phyloP scores from a whole-genome alignment of 176 grass and related monocot species.

The Oryza australiensis region DNA sequence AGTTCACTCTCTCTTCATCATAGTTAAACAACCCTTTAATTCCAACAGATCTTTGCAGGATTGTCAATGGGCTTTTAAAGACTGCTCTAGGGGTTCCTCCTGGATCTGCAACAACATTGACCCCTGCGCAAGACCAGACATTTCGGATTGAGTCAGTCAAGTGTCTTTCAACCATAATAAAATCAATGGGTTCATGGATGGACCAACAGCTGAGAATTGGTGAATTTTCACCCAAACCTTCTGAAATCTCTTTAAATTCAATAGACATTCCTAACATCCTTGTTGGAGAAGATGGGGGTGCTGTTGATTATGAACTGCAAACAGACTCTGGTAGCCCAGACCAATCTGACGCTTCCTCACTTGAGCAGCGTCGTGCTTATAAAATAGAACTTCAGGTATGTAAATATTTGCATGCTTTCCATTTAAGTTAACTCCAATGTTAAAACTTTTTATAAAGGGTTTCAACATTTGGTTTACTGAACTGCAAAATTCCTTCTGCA shows the following conservation, averaged over 20 bases:
- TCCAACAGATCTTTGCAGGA: constrained; percentile 72
- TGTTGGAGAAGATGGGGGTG: constrained; percentile 81
- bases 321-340: constrained; percentile 60
- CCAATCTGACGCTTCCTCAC: constrained; percentile 65
- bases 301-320: constrained; percentile 71
- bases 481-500: constrained; percentile 51
- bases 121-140: constrained; percentile 80
- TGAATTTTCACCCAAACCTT: constrained; percentile 78
- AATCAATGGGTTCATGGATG: constrained; percentile 93
- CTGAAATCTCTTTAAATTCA: constrained; percentile 64
- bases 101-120: constrained; percentile 78
- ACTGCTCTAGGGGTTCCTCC: constrained; percentile 91
- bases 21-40: constrained; percentile 57
- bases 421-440: constrained; percentile 14
- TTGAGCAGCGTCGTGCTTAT: constrained; percentile 85
- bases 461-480: constrained; percentile 27
- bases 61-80: constrained; percentile 93
- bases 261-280: constrained; percentile 59
- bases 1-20: constrained; percentile 24
- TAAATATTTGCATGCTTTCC: constrained; percentile 34
- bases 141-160: constrained; percentile 92
- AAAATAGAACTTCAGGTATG: constrained; percentile 94
- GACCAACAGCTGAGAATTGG: constrained; percentile 90
- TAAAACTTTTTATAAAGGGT: background rate
- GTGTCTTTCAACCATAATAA: constrained; percentile 87